Evolutionary conservation across 768 basidiomycete genomes (phyloP).

Genomic region (Kwoniella pini): DNA sequence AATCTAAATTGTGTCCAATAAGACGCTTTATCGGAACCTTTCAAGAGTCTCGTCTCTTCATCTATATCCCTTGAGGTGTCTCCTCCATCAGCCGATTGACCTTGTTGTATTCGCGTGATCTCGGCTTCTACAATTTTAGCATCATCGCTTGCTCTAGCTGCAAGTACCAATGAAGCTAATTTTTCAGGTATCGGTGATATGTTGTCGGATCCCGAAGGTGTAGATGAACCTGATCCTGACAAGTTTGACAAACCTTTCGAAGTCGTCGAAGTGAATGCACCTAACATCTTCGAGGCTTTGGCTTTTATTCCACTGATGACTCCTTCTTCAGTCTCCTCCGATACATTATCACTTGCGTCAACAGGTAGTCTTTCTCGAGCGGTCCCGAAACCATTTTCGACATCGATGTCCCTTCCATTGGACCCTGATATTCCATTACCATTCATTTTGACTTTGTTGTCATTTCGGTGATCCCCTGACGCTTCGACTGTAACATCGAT

Average conservation of each 20-base stretch:
- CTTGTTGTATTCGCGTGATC: conserved; percentile 57
- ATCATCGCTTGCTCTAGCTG: conserved; percentile 69
- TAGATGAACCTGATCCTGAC: conserved; percentile 28
- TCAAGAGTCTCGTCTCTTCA: conserved; percentile 62
- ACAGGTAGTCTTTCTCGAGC: conserved; percentile 8
- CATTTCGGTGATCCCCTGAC: conserved; percentile 54
- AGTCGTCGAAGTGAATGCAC: conserved; percentile 32
- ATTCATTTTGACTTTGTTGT: conserved; percentile 11
- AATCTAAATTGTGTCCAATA: conserved; percentile 91
- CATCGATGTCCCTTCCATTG: conserved; percentile 13
- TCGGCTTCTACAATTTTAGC: conserved; percentile 66
- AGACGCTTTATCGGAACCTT: conserved; percentile 67
- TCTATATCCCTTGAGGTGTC: conserved; percentile 63
- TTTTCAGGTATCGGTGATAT: conserved; percentile 59
- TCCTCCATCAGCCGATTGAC: conserved; percentile 47
- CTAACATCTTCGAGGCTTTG: conserved; percentile 47
- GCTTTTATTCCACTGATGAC: conserved; percentile 30
- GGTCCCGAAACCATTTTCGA: conserved; percentile 33
- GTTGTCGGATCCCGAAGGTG: conserved; percentile 55
- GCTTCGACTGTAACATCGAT: conserved; percentile 62
- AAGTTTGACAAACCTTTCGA: not conserved
- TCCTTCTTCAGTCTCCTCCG: conserved; percentile 2
- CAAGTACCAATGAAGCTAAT: conserved; percentile 70
- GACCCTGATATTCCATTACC: conserved; percentile 1
- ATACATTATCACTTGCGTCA: not conserved